phyloP scores from a whole-genome alignment of 78 protist species.

The Dictyostelium capitatum region DNA sequence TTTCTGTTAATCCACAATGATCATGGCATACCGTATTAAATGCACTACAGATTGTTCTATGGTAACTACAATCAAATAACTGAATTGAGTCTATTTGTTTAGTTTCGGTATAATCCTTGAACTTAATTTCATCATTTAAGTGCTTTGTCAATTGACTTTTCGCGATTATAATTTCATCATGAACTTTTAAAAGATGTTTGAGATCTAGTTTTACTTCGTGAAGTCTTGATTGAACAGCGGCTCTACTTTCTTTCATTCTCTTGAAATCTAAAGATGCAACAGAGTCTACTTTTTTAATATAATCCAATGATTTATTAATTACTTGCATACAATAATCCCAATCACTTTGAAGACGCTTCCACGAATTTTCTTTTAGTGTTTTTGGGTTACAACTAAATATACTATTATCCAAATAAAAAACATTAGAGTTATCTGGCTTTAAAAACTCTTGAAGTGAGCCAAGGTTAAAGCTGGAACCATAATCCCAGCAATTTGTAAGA shows the following conservation, averaged over 20 bases:
- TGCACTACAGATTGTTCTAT: constrained; percentile 17
- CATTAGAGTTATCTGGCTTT: neutral
- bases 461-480: neutral
- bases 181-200: neutral
- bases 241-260: neutral
- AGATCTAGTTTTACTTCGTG: neutral
- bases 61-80: neutral
- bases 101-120: neutral
- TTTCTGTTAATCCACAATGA: constrained; percentile 12
- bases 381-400: neutral
- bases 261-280: neutral
- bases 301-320: neutral
- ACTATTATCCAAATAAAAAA: constrained; percentile 15
- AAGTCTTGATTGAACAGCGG: neutral
- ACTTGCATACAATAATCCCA: neutral
- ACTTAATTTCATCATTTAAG: neutral
- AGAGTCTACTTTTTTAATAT: neutral
- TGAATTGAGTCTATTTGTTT: neutral
- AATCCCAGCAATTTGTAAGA: neutral
- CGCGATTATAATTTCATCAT: neutral
- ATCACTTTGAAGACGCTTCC: neutral
- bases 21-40: constrained; percentile 38
- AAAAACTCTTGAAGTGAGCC: neutral
- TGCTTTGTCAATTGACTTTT: neutral
- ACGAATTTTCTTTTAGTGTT: neutral